Percentiles rank a stretch among this genome's conserved stretches.
Conservation (phyloP, 2,329 filamentous ascomycete species). For the Pseudogymnoascus sp. region DNA sequence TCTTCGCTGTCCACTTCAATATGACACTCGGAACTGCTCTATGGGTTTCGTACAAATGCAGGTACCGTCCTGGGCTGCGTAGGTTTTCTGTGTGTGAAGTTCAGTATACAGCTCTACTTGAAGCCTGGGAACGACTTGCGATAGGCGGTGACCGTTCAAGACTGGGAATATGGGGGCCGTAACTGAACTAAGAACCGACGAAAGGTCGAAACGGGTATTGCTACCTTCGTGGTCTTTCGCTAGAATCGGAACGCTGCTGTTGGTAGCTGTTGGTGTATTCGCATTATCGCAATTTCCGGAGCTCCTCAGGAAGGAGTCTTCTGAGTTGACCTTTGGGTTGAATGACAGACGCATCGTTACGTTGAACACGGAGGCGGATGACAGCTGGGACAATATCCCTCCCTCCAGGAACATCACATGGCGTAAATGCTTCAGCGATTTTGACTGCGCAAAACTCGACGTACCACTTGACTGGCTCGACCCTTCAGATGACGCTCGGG, state of each 20-base stretch:
- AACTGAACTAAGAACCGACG: not conserved
- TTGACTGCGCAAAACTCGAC: conserved; percentile 4
- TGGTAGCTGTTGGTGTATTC: not conserved
- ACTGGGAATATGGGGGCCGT: not conserved
- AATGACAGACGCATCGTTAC: not conserved
- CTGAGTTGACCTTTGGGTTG: not conserved
- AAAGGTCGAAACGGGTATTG: not conserved
- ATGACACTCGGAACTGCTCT: not conserved
- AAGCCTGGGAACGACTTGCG: not conserved
- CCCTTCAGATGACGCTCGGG: conserved; percentile 14
- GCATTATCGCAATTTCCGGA: not conserved
- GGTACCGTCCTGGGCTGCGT: not conserved
- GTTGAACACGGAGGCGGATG: not conserved
- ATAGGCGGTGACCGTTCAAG: not conserved
- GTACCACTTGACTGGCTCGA: conserved; percentile 22
- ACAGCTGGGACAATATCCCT: not conserved
- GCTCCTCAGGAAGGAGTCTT: no score
- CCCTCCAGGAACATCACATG: not conserved
- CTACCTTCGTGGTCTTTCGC: not conserved
- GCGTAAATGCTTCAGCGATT: not conserved
- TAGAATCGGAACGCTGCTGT: not conserved
- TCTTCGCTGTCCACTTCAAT: not conserved
- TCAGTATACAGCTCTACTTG: not conserved
- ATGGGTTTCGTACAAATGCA: not conserved
- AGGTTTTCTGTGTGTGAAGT: not conserved